Evolutionary conservation across 345 rosid genomes (phyloP).

Genomic region (Rhodomyrtus tomentosa): DNA sequence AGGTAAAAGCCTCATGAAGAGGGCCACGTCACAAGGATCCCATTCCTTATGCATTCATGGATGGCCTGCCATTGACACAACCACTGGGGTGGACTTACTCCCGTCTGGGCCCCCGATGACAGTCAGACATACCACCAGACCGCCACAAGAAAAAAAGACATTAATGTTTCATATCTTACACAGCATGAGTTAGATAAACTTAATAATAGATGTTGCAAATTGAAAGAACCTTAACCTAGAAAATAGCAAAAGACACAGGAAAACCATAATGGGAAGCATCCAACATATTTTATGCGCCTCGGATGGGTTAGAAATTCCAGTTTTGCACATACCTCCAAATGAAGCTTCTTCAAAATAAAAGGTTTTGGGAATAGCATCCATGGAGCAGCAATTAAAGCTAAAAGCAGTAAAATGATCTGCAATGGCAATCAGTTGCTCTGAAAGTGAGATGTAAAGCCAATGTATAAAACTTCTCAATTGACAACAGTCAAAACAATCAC

Average conservation of each 20-base stretch:
- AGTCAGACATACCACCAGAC: neutral
- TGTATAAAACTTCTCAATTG: neutral
- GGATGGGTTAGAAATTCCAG: neutral
- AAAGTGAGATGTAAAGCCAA: neutral
- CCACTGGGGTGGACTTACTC: neutral
- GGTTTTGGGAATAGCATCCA: slow-evolving; percentile 99
- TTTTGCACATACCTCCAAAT: slow-evolving; percentile 47
- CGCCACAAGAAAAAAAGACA: neutral
- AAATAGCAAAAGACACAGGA: neutral
- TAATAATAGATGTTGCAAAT: neutral
- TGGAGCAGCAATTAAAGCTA: slow-evolving; percentile 80
- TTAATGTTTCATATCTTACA: neutral
- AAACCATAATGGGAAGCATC: neutral
- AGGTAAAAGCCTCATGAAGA: neutral
- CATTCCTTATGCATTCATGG: neutral
- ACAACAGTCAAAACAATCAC: slow-evolving; percentile 13
- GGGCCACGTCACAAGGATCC: neutral
- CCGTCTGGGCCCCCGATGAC: neutral
- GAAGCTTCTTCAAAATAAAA: slow-evolving; percentile 73
- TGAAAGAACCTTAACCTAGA: neutral
- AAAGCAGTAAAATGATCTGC: slow-evolving; percentile 75
- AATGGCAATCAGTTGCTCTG: neutral
- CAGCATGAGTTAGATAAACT: neutral
- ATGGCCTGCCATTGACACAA: neutral
- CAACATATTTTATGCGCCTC: neutral